Evolutionary conservation across 2,329 filamentous ascomycete species (phyloP).

Genomic region (Zalaria obscura): DNA sequence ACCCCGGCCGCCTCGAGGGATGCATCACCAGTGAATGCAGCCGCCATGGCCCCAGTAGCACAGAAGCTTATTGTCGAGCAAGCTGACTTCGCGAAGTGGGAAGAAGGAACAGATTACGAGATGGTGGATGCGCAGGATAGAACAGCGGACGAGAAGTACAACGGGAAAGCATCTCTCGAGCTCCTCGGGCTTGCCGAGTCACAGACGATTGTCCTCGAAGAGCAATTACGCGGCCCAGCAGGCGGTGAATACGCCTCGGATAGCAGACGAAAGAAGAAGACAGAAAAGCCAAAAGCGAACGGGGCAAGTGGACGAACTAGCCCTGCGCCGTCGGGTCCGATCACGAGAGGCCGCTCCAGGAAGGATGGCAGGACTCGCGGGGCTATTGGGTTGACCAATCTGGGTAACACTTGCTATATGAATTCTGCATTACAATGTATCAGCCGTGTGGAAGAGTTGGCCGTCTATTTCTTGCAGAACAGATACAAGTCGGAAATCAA

Average conservation of each 20-base stretch:
- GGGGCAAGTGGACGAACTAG: slow-evolving; percentile 48
- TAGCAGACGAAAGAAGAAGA: slow-evolving; percentile 26
- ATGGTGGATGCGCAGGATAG: slow-evolving; percentile 51
- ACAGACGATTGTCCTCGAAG: slow-evolving; percentile 71
- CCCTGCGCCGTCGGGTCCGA: slow-evolving; percentile 45
- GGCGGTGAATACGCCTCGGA: slow-evolving; percentile 44
- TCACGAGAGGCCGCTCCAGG: slow-evolving; percentile 59
- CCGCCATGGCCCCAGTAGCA: slow-evolving; percentile 26
- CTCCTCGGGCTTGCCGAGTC: slow-evolving; percentile 56
- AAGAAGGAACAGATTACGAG: slow-evolving; percentile 50
- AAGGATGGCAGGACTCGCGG: slow-evolving; percentile 58
- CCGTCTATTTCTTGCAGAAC: slow-evolving; percentile 69
- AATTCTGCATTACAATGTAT: slow-evolving; percentile 94
- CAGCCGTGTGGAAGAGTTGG: slow-evolving; percentile 82
- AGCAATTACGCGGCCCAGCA: slow-evolving; percentile 44
- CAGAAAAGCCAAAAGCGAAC: slow-evolving; percentile 26
- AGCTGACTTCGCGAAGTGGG: slow-evolving; percentile 47
- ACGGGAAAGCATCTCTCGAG: slow-evolving; percentile 54
- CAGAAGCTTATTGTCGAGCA: slow-evolving; percentile 45
- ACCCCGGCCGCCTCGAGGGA: slow-evolving; percentile 32
- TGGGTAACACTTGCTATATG: slow-evolving; percentile 99
- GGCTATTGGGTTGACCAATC: slow-evolving; percentile 70
- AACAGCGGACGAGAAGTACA: slow-evolving; percentile 62
- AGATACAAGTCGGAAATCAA: slow-evolving; percentile 74
- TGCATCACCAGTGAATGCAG: slow-evolving; percentile 27